Evolutionary conservation across 2,329 filamentous ascomycete species (phyloP), one percentile per base, ranked within the genome.

Genomic region (Plenodomus tracheiphilus): DNA sequence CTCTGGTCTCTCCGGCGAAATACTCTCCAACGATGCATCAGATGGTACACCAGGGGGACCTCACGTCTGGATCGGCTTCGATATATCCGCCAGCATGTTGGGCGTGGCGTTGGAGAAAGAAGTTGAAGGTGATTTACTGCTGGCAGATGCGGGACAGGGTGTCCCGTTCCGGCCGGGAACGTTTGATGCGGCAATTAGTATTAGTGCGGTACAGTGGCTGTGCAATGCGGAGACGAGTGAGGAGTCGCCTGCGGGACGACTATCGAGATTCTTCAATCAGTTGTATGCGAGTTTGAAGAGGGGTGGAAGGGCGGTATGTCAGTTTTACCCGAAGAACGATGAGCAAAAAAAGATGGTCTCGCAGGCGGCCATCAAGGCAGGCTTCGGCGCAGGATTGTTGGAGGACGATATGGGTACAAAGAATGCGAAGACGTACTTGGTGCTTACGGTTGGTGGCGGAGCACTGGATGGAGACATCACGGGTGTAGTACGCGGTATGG

Each of bases 261-360:
- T 99, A 20, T 82, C 84, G 4, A 80, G 93, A 38, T 99, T 99
- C 69, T 99, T 99, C 73, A 91, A 95, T 64, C 91, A 91, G 0
- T 75, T 99, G 1, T 99, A 97, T 74, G 88, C 91, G 0, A 86
- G 85, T 51, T 75, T 99, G 54, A 85, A 86, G 56, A 80, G 94
- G 17, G 94, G 94, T 5, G 94, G 91, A 1, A 82, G 91, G 32
- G 94, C 94, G 0, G 93, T 97, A 13, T 96, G 92, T 70, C 94
- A 99, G 68, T 99, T 99, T 73, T 99, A 99, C 71, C 94, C 94
- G 2, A 96, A 96, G 76, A 97, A 99, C 71, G 88, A 95, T 61
- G 80, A 84, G 54, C 94, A 99, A 76, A 84, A 92, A 66, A 85
- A 83, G 66, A 96, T 99, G 92, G 96, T 99, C 60, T 90, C 87